Evolutionary conservation across 2,329 filamentous ascomycete genomes (phyloP).

Genomic region (Microsporum ferrugineum): DNA sequence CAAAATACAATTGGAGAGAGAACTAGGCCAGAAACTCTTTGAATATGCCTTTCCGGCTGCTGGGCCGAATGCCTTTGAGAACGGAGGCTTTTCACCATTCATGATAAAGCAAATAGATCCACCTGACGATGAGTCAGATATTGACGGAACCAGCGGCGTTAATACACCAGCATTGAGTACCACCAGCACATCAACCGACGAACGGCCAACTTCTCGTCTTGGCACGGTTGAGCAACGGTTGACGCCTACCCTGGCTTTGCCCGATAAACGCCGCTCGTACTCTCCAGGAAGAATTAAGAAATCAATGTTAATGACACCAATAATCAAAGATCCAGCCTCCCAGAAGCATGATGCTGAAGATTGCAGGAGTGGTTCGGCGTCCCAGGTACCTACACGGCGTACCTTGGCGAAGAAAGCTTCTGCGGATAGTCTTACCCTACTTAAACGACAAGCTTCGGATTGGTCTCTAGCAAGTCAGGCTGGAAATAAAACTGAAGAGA

Average conservation of each 20-base stretch:
- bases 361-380: constrained; percentile 12
- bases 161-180: constrained; percentile 31
- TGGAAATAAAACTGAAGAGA: constrained; percentile 26
- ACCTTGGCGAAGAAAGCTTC: constrained; percentile 31
- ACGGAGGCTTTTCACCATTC: constrained; percentile 40
- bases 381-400: constrained; percentile 22
- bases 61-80: constrained; percentile 44
- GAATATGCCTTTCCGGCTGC: constrained; percentile 94
- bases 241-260: constrained; percentile 61
- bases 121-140: constrained; percentile 34
- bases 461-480: constrained; percentile 26
- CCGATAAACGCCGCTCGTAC: constrained; percentile 30
- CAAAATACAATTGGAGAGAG: constrained; percentile 84
- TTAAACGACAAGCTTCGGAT: constrained; percentile 28
- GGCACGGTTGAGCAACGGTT: constrained; percentile 72
- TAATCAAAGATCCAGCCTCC: constrained; percentile 9
- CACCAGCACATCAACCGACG: constrained; percentile 31
- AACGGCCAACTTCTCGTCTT: constrained; percentile 49
- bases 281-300: constrained; percentile 18
- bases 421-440: constrained; percentile 30
- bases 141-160: constrained; percentile 32
- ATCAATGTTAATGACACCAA: background rate
- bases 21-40: constrained; percentile 84
- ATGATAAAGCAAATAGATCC: constrained; percentile 44
- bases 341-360: constrained; percentile 16